These are phyloP conservation scores for Neocucurbitaria cava DNA, from an alignment of 2,329 filamentous ascomycete genomes.

Conservation along the genomic window DNA sequence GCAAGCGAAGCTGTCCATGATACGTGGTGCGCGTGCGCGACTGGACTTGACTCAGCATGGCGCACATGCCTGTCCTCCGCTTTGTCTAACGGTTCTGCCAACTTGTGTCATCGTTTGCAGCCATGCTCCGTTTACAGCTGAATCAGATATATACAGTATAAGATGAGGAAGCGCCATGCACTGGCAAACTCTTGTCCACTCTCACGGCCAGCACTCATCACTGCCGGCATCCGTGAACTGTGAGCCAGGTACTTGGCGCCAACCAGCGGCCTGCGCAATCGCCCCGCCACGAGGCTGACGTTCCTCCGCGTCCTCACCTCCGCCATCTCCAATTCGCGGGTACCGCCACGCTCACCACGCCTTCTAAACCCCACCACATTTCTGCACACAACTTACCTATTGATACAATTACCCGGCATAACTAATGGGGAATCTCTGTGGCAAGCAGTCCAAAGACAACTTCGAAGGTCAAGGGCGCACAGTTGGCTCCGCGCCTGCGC, in stretches of 20 bases:
- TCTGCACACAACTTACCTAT: not conserved
- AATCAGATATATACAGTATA: not conserved
- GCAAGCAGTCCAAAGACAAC: conserved; percentile 66
- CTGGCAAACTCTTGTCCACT: not conserved
- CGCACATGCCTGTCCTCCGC: not conserved
- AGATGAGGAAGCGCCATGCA: not conserved
- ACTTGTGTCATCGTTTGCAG: conserved; percentile 7
- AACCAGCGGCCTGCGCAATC: conserved; percentile 8
- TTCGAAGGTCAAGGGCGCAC: conserved; percentile 77
- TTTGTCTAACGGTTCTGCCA: no score
- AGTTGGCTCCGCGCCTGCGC: conserved; percentile 64
- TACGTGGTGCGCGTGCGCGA: not conserved
- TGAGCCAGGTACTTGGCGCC: conserved; percentile 29
- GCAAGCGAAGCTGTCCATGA: not conserved
- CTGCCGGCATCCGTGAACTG: conserved; percentile 17
- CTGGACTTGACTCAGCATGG: not conserved
- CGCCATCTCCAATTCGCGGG: conserved; percentile 26
- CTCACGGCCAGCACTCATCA: not conserved
- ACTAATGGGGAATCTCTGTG: conserved; percentile 85
- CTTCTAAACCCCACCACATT: not conserved
- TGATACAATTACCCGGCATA: conserved; percentile 17
- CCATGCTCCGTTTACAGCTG: conserved; percentile 1
- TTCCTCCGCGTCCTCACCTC: conserved; percentile 24
- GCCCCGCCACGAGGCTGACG: conserved; percentile 30
- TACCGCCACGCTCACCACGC: conserved; percentile 14